Conservation (phyloP, 148 eudicot species). For the Rhododendron griersonianum region DNA sequence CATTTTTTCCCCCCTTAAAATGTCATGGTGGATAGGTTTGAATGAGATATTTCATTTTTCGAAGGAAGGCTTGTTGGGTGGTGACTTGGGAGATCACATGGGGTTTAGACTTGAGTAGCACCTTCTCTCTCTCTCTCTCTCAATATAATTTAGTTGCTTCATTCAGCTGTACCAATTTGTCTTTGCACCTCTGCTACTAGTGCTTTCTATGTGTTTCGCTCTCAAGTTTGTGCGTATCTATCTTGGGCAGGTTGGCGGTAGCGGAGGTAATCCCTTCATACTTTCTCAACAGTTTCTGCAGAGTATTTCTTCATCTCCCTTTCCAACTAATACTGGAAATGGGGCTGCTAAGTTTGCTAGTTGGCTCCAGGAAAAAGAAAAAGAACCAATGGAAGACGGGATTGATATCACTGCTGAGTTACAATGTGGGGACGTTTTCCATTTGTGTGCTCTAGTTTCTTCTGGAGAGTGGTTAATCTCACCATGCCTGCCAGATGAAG, state of each 20-base stretch:
- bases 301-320: conserved; percentile 55
- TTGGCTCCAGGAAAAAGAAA: conserved; percentile 68
- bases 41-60: not conserved
- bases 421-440: conserved; percentile 83
- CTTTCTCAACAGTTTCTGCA: conserved; percentile 78
- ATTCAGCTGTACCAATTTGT: not conserved
- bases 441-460: conserved; percentile 63
- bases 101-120: not conserved
- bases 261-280: conserved; percentile 55
- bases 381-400: conserved; percentile 58
- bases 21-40: not conserved
- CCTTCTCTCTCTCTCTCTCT: not conserved
- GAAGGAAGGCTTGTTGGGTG: not conserved
- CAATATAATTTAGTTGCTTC: not conserved
- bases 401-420: conserved; percentile 59
- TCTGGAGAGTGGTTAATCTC: conserved; percentile 65
- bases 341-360: conserved; percentile 62
- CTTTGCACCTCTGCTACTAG: not conserved
- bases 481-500: conserved; percentile 74
- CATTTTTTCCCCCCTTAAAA: not conserved
- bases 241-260: conserved; percentile 66
- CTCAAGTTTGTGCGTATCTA: conserved; percentile 6
- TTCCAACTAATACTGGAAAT: conserved; percentile 75
- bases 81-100: not conserved
- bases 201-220: conserved; percentile 7